Base-by-base conservation (phyloP, 768 basidiomycete genomes). In the Saitozyma podzolica region DNA sequence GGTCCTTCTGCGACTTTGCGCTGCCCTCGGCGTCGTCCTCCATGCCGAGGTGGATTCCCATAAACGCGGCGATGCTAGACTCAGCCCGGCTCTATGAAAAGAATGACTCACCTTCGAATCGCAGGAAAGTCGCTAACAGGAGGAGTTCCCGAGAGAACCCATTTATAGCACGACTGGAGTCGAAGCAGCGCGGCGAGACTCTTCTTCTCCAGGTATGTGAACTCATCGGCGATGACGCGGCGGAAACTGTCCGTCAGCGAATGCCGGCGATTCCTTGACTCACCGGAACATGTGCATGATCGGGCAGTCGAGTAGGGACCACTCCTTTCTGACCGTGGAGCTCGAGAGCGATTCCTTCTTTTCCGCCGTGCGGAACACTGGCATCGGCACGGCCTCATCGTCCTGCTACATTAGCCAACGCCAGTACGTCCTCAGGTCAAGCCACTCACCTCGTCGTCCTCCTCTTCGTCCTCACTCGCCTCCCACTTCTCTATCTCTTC, bases 81-180 rank as follows among this genome's bases (percentile, higher is more conserved):
- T 65, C 41, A 68, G 63, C 50, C n/a, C 13, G 41, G 29, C 20
- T 39, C 19, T 16, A 45, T 2, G 29, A 5, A 29, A 40, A n/a
- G 39, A 6, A 39, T 19, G 10, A 20, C 73, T 59, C 49, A 74
- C 78, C 90, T 92, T 81, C 95, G 92, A 67, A 97, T 80, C 2
- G 92, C 87, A 1, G 86, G 88, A 75, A 97, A 96, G 77, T 94
- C 90, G 61, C 89, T 88, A 58, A 92, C 88, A 0, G 93, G 93
- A 8, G 94, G 94, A 20, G 94, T 97, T 11, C 94, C 94, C 2
- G 94, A 97, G n/a, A 97, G 83, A 7, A 97, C 91, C 94, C 94
- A 97, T 59, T 88, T 89, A 50, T 90, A 84, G 54, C 88, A 87
- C 0, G 90, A 88, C 10, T 86, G 85, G 19, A 94, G 80, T 53